Evolutionary conservation across 2,329 filamentous ascomycete species (phyloP).

Genomic region (Pezicula carpinea): DNA sequence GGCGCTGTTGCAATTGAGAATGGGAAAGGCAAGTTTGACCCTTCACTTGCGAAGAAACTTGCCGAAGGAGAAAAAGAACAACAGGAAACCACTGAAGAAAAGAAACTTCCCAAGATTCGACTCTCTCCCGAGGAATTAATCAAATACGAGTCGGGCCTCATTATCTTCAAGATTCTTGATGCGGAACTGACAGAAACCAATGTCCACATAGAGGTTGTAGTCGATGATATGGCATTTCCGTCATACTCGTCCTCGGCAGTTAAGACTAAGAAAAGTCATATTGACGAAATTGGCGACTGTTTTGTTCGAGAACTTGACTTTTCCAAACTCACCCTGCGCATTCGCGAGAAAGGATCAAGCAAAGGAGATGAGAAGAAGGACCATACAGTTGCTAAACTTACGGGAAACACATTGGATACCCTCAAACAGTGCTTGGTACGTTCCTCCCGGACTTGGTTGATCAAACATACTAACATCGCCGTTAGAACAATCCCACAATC

Average conservation of each 20-base stretch:
- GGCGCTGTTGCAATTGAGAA: constrained; percentile 32
- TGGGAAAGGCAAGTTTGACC: constrained; percentile 31
- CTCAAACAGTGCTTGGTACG: constrained; percentile 81
- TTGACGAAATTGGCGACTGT: constrained; percentile 92
- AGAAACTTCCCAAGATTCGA: constrained; percentile 67
- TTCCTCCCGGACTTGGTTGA: constrained; percentile 12
- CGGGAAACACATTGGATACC: constrained; percentile 80
- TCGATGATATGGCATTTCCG: constrained; percentile 92
- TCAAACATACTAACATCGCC: constrained; percentile 8
- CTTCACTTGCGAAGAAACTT: constrained; percentile 20
- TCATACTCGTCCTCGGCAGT: constrained; percentile 80
- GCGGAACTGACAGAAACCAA: constrained; percentile 75
- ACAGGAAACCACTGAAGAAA: constrained; percentile 38
- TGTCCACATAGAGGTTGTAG: constrained; percentile 78
- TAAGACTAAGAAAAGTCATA: constrained; percentile 61
- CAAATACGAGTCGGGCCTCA: constrained; percentile 82
- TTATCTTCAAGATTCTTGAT: constrained; percentile 93
- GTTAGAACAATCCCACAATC: constrained; percentile 82
- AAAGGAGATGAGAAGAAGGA: constrained; percentile 65
- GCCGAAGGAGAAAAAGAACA: constrained; percentile 34
- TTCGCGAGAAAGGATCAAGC: constrained; percentile 75
- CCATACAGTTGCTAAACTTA: constrained; percentile 73
- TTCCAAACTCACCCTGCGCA: constrained; percentile 82
- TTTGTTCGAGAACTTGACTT: constrained; percentile 97
- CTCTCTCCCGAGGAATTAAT: constrained; percentile 76